Percentiles rank a stretch among this genome's conserved stretches.
phyloP scores from a whole-genome alignment of 306 rosid genomes.

The Prunus davidiana region DNA sequence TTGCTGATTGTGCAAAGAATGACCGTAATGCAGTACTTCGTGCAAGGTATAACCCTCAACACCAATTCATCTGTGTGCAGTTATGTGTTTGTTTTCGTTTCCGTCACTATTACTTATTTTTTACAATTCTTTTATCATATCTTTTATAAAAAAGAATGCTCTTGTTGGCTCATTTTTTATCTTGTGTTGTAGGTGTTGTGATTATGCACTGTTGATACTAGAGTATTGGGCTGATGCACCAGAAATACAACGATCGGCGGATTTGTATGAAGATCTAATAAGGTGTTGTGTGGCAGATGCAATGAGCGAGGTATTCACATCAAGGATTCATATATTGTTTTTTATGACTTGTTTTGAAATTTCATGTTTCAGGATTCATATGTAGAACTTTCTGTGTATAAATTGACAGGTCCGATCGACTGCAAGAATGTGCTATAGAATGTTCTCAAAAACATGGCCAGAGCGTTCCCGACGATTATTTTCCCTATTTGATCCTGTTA shows the following conservation, averaged over 20 bases:
- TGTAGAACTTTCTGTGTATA: not conserved
- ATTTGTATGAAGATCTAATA: slow-evolving; percentile 85
- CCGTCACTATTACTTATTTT: slow-evolving; percentile 10
- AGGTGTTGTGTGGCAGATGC: slow-evolving; percentile 96
- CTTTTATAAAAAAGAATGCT: too few species aligned
- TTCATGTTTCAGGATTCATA: slow-evolving; percentile 19
- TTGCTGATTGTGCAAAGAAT: slow-evolving; percentile 88
- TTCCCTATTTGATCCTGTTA: slow-evolving; percentile 84
- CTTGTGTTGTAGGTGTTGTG: slow-evolving; percentile 76
- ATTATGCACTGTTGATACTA: slow-evolving; percentile 85
- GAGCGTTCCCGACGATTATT: slow-evolving; percentile 85
- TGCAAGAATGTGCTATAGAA: slow-evolving; percentile 96
- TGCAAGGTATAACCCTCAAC: slow-evolving; percentile 62
- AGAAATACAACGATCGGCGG: slow-evolving; percentile 87
- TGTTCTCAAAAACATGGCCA: slow-evolving; percentile 98
- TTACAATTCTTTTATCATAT: too few species aligned
- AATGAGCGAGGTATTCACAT: slow-evolving; percentile 88
- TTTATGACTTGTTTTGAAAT: slow-evolving; percentile 9
- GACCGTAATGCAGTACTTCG: slow-evolving; percentile 92
- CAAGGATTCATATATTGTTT: slow-evolving; percentile 13
- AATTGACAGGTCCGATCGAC: slow-evolving; percentile 85
- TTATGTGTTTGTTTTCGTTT: slow-evolving; percentile 14
- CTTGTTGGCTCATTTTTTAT: not conserved
- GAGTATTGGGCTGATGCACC: slow-evolving; percentile 99
- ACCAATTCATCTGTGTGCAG: not conserved